Percentiles rank a stretch among this genome's conserved stretches.
Conservation (phyloP, 2,329 filamentous ascomycete species). For the Aspergillus sp. region DNA sequence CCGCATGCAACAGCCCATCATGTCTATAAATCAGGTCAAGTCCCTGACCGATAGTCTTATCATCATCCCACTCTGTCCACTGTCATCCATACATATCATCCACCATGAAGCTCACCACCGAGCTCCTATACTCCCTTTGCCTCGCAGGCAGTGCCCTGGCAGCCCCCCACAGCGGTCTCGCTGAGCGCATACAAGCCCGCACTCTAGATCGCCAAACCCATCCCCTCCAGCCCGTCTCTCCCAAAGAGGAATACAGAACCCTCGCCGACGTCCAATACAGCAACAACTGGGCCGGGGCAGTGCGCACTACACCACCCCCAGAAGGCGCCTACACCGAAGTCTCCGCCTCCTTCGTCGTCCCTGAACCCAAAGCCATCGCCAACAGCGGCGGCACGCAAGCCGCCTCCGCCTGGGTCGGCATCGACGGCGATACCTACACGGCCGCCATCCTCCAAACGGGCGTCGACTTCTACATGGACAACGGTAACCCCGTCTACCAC, state of each 20-base stretch:
- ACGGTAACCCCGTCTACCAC: constrained; percentile 41
- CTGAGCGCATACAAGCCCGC: constrained; percentile 25
- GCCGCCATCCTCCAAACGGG: constrained; percentile 55
- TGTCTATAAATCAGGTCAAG: no score
- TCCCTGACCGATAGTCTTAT: neutral
- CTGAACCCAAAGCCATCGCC: constrained; percentile 41
- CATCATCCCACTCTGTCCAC: neutral
- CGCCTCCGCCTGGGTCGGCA: constrained; percentile 57
- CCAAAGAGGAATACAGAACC: constrained; percentile 7
- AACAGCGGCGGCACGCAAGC: constrained; percentile 38
- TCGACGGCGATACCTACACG: constrained; percentile 56
- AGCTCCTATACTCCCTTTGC: constrained; percentile 16
- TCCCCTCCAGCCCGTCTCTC: constrained; percentile 11
- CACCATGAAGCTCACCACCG: constrained; percentile 26
- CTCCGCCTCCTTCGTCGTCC: constrained; percentile 47
- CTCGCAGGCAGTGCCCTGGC: constrained; percentile 21
- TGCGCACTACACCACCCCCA: constrained; percentile 40
- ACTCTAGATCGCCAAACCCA: constrained; percentile 19
- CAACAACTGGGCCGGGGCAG: constrained; percentile 57
- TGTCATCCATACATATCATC: neutral
- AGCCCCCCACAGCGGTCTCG: constrained; percentile 22
- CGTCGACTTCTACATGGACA: constrained; percentile 50
- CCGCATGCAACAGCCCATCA: no score
- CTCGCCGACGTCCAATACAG: constrained; percentile 45
- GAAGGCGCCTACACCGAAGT: constrained; percentile 46